phyloP scores from a whole-genome alignment of 208 protist species.

The Strigomonas galati region DNA sequence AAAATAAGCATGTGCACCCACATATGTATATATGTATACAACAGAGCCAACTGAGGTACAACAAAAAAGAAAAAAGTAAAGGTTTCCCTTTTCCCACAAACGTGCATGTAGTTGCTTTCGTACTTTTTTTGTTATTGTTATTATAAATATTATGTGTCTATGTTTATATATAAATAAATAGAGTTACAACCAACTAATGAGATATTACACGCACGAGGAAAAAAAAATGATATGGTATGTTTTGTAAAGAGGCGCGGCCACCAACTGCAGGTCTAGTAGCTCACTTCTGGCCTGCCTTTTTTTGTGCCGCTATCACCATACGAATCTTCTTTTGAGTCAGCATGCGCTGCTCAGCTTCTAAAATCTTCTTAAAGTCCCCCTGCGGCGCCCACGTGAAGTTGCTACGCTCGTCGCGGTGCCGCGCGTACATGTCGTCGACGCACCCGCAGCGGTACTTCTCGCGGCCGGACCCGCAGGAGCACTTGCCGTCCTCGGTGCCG shows the following conservation, averaged over 20 bases:
- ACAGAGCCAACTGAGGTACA: too few relatives aligned
- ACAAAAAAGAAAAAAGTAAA: constrained; percentile 3
- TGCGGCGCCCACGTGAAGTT: constrained; percentile 53
- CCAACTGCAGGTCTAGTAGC: background rate
- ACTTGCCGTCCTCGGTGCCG: constrained; percentile 18
- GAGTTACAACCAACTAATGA: background rate
- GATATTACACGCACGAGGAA: background rate
- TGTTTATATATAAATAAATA: background rate
- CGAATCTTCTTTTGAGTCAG: constrained; percentile 1
- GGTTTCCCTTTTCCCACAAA: background rate
- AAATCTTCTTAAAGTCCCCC: constrained; percentile 37
- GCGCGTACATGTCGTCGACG: constrained; percentile 87
- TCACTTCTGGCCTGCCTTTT: background rate
- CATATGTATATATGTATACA: background rate
- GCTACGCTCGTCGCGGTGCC: constrained; percentile 72
- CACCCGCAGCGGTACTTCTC: constrained; percentile 76
- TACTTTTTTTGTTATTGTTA: constrained; percentile 1
- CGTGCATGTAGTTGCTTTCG: background rate
- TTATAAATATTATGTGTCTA: background rate
- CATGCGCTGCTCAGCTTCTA: background rate
- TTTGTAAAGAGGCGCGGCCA: too few relatives aligned
- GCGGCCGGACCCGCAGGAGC: constrained; percentile 66
- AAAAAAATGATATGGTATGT: constrained; percentile 11
- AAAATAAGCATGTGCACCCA: too few relatives aligned
- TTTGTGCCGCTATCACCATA: background rate